Evolutionary conservation across 2,329 filamentous ascomycete species (phyloP).

Genomic region (Cadophora malorum): DNA sequence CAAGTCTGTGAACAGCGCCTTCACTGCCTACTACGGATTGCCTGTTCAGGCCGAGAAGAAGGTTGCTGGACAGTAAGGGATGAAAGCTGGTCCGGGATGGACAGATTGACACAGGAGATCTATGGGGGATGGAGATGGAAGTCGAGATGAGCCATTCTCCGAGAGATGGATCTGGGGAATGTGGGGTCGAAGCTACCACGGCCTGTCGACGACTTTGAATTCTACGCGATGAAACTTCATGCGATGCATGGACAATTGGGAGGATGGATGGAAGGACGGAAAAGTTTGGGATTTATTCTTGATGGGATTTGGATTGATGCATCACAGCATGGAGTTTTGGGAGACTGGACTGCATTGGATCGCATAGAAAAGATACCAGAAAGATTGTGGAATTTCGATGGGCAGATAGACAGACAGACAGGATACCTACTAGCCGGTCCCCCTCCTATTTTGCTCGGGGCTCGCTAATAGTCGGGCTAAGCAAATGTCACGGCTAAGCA

Average conservation of each 20-base stretch:
- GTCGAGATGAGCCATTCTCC: neutral
- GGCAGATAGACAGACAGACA: neutral
- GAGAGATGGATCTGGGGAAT: neutral
- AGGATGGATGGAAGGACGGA: neutral
- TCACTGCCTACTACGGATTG: conserved; percentile 11
- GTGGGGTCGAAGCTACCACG: neutral
- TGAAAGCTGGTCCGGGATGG: no score
- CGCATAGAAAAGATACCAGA: conserved; percentile 1
- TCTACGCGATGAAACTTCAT: no score
- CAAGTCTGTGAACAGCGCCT: conserved; percentile 6
- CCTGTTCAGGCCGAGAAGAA: neutral
- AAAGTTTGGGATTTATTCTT: conserved; percentile 17
- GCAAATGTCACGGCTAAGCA: no score
- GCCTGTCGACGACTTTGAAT: no score
- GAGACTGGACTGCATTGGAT: neutral
- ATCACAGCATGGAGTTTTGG: conserved; percentile 12
- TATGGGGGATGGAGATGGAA: no score
- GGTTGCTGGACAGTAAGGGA: neutral
- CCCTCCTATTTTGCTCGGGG: no score
- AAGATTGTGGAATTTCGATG: neutral
- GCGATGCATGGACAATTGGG: neutral
- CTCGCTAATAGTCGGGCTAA: no score
- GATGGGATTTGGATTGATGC: neutral
- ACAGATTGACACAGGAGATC: no score
- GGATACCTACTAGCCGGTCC: neutral